A percentile compares a stretch with the other conserved stretches of the same genome.
Conservation (phyloP, 305 asterid species). For the Fraxinus sp. region DNA sequence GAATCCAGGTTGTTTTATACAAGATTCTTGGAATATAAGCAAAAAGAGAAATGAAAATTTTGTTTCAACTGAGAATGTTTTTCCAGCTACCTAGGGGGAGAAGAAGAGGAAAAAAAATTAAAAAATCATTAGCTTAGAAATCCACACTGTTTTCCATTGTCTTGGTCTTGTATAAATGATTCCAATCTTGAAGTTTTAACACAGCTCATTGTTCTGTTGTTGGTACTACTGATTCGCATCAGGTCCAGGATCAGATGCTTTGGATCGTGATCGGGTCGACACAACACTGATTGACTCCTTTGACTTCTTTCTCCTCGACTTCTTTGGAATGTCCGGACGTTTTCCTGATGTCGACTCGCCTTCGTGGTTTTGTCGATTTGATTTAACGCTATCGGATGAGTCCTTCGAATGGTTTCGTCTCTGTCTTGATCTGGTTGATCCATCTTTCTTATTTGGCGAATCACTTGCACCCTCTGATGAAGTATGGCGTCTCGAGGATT, state of each 20-base stretch:
- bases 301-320: slow-evolving; percentile 27
- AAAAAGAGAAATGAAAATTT: neutral
- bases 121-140: neutral
- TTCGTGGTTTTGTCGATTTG: neutral
- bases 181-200: neutral
- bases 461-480: slow-evolving; percentile 19
- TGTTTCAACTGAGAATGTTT: neutral
- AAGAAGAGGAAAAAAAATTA: neutral
- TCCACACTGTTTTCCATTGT: neutral
- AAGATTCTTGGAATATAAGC: neutral
- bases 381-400: slow-evolving; percentile 12
- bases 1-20: neutral
- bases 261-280: slow-evolving; percentile 29
- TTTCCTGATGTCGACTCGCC: neutral
- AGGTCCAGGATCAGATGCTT: slow-evolving; percentile 14
- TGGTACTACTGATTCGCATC: neutral
- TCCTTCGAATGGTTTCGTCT: slow-evolving; percentile 24
- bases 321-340: slow-evolving; percentile 25
- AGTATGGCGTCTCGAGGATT: slow-evolving; percentile 23
- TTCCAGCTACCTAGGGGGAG: neutral
- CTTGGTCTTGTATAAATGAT: neutral
- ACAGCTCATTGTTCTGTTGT: neutral
- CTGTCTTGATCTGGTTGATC: slow-evolving; percentile 28
- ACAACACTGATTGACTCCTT: slow-evolving; percentile 18
- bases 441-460: slow-evolving; percentile 18